Base-by-base conservation (phyloP, 2,329 filamentous ascomycete genomes). In the Fusarium lateritium region DNA sequence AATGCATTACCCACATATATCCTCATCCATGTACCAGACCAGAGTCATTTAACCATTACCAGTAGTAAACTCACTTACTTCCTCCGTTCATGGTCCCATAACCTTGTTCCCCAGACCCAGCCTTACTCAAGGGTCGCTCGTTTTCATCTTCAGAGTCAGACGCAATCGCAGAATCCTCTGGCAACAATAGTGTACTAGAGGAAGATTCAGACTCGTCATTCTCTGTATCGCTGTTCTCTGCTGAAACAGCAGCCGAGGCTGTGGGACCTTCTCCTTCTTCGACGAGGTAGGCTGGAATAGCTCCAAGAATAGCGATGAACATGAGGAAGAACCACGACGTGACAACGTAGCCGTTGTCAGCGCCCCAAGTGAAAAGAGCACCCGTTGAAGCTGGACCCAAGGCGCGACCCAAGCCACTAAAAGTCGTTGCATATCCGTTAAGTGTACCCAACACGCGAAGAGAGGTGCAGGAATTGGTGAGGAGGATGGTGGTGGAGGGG, bases 361-460 rank as follows among this genome's bases (percentile, higher is more conserved):
- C 89, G 2, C 95, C 95, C 81, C 88, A 89, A 0, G 89, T 91
- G 75, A 97, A 98, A 0, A 90, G 83, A 2, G 84, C 81, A 1
- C 95, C 95, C 0, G 89, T 86, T 34, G 91, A 78, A 0, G 92
- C 92, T 0, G 96, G 95, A 0, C 96, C 96, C 1, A 86, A 75
- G 1, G 94, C 94, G 49, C 94, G 84, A 3, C 94, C 95, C 7
- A 98, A 79, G 1, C 93, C 94, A 68, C 90, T 91, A 34, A 94
- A 89, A 57, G 91, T 92, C 0, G 94, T 97, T 0, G 94, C 94
- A 65, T 97, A 89, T 4, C 95, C 96, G 75, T 98, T 98, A 56
- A 98, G 82, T 0, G 94, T 98, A 2, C 94, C 94, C 7, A 98
- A 86, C 11, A 97, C 88, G 43, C 72, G 73, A 17, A 97, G 82